A percentile compares a stretch with the other conserved stretches of the same genome.
phyloP scores from a whole-genome alignment of 208 protist genomes.

The Giardia muris region DNA sequence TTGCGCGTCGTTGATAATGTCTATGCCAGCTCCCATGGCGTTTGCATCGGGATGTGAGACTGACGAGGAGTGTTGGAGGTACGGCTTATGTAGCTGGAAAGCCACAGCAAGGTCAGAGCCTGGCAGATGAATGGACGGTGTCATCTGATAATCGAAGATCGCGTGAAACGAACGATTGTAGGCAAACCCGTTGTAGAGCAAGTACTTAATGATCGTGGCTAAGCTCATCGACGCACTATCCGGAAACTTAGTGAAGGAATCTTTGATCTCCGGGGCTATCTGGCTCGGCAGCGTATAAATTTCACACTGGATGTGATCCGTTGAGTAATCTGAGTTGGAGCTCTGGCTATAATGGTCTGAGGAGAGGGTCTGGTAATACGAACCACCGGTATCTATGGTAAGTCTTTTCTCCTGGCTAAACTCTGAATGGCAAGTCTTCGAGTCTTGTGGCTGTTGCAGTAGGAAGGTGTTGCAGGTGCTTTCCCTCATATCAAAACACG shows the following conservation, averaged over 20 bases:
- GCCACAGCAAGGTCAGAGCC: background rate
- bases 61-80: no score
- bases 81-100: no score
- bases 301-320: background rate
- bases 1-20: no score
- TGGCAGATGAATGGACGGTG: background rate
- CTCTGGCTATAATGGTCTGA: background rate
- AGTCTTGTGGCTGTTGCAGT: no score
- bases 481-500: no score
- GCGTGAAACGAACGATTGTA: background rate
- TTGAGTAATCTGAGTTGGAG: background rate
- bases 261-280: background rate
- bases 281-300: background rate
- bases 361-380: background rate
- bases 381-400: background rate
- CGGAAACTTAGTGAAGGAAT: background rate
- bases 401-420: background rate
- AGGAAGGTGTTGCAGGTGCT: no score
- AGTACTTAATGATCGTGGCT: background rate
- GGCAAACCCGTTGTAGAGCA: background rate
- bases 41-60: no score
- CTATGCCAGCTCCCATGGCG: no score
- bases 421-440: background rate
- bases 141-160: background rate
- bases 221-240: background rate